These are phyloP conservation scores for Pinus albicaulis DNA, from an alignment of 75 land plant genomes.

Conservation along the genomic window DNA sequence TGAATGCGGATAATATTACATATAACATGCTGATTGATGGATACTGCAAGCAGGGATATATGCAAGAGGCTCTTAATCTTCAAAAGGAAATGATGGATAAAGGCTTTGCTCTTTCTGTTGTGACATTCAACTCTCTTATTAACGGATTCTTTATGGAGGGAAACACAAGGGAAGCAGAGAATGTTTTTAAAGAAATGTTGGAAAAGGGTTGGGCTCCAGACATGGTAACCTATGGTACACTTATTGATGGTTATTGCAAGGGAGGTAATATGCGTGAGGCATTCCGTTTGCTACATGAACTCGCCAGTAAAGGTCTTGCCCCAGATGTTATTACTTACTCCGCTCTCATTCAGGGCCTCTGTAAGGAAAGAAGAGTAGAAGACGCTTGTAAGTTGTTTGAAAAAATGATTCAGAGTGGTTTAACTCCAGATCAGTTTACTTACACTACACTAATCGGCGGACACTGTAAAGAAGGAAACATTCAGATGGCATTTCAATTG, in stretches of 20 bases:
- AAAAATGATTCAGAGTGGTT: conserved; percentile 40
- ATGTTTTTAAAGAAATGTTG: conserved; percentile 39
- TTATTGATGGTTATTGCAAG: conserved; percentile 51
- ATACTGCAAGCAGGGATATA: conserved; percentile 44
- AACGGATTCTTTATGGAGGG: conserved; percentile 55
- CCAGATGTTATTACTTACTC: conserved; percentile 61
- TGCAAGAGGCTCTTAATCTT: conserved; percentile 43
- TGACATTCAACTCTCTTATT: conserved; percentile 70
- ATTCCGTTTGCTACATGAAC: conserved; percentile 38
- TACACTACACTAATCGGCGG: conserved; percentile 73
- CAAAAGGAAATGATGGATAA: conserved; percentile 48
- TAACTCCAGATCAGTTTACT: conserved; percentile 53
- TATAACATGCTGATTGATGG: conserved; percentile 71
- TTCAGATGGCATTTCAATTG: conserved; percentile 36
- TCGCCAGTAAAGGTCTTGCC: conserved; percentile 44
- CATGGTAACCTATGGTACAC: conserved; percentile 58
- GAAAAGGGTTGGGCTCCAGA: conserved; percentile 47
- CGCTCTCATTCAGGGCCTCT: conserved; percentile 65
- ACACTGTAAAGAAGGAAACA: conserved; percentile 57
- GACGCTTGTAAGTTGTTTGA: conserved; percentile 45
- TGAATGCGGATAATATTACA: conserved; percentile 54
- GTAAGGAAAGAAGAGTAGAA: conserved; percentile 34
- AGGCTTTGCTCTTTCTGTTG: conserved; percentile 48
- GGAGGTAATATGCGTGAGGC: conserved; percentile 42
- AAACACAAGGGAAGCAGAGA: conserved; percentile 48